phyloP scores from a whole-genome alignment of 176 grass and related monocot genomes.

The Eleusine coracana region DNA sequence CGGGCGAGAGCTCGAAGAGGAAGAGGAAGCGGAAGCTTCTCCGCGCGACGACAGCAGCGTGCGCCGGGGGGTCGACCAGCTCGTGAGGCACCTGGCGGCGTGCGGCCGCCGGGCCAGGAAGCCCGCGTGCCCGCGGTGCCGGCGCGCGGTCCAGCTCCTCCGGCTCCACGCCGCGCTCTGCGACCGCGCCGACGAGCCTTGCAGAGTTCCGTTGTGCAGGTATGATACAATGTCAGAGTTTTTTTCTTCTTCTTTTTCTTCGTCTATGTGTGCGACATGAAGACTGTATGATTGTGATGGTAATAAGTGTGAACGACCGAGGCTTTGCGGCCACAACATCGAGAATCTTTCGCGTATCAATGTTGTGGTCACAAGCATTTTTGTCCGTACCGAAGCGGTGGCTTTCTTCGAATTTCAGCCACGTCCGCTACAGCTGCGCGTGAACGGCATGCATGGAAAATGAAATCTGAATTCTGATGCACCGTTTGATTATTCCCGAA shows the following conservation, averaged over 20 bases:
- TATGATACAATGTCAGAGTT: background rate
- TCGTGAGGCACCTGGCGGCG: conserved; percentile 54
- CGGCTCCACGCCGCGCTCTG: conserved; percentile 79
- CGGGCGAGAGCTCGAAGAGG: background rate
- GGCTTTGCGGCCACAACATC: background rate
- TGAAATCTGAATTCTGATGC: background rate
- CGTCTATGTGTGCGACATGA: background rate
- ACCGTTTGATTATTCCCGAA: conserved; percentile 11
- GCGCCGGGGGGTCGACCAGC: conserved; percentile 50
- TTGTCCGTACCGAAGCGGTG: background rate
- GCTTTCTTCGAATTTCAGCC: background rate
- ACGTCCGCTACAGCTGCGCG: background rate
- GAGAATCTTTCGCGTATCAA: background rate
- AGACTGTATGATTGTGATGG: background rate
- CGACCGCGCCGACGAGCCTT: conserved; percentile 28
- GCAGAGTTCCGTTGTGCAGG: conserved; percentile 70
- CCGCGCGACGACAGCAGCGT: background rate
- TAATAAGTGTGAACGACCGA: conserved; percentile 5
- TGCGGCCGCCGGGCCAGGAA: conserved; percentile 38
- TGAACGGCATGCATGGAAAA: conserved; percentile 16
- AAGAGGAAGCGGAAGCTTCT: background rate
- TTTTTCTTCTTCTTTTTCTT: background rate
- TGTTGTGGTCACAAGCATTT: background rate
- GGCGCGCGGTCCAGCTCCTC: conserved; percentile 56
- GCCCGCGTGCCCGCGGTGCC: conserved; percentile 61